A percentile compares a stretch with the other conserved stretches of the same genome.
Evolutionary conservation across 805 yeast genomes (phyloP).

Genomic region (Starmerella asiatica): DNA sequence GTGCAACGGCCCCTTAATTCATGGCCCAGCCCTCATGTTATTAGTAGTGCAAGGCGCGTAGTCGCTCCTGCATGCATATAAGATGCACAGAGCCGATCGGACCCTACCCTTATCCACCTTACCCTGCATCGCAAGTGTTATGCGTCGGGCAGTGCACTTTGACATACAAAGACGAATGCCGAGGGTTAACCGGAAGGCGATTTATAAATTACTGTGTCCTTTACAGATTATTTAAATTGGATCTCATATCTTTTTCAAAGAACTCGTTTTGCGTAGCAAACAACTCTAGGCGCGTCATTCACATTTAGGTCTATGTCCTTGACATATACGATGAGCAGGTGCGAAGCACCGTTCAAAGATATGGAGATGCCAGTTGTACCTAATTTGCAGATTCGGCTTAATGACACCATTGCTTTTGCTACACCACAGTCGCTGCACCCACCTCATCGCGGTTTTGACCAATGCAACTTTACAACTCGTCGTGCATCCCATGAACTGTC

Average conservation of each 20-base stretch:
- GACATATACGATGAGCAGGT: not conserved
- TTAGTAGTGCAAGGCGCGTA: too few relatives aligned
- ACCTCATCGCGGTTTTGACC: not conserved
- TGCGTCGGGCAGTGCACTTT: not conserved
- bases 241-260: too few relatives aligned
- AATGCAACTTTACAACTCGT: not conserved
- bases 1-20: too few relatives aligned
- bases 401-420: not conserved
- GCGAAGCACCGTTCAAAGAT: not conserved
- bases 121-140: not conserved
- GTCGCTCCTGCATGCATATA: too few relatives aligned
- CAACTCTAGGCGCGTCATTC: too few relatives aligned
- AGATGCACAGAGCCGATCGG: too few relatives aligned
- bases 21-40: too few relatives aligned
- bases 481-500: not conserved
- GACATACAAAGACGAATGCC: not conserved
- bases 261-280: too few relatives aligned
- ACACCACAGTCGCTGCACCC: conserved; percentile 1
- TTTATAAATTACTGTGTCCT: not conserved
- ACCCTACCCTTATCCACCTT: not conserved
- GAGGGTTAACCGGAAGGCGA: not conserved
- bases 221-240: too few relatives aligned
- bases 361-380: too few relatives aligned
- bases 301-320: not conserved
- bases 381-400: too few relatives aligned